phyloP scores from a whole-genome alignment of 768 basidiomycete genomes.

The Cubamyces sp. region DNA sequence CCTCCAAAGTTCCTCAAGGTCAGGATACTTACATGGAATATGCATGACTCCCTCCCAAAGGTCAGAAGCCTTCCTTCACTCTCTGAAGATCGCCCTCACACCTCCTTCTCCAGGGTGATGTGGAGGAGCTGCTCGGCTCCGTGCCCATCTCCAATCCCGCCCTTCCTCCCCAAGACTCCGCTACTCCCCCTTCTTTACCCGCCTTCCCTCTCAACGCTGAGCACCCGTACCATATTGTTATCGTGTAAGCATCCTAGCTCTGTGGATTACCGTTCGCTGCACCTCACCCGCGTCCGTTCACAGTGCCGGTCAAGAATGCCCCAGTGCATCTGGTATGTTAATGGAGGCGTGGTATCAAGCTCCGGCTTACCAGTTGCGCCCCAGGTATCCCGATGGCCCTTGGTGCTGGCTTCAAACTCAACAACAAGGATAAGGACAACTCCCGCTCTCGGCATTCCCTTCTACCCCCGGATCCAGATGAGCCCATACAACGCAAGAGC shows the following conservation, averaged over 20 bases:
- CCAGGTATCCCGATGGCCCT: slow-evolving; percentile 78
- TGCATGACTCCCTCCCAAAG: slow-evolving; percentile 84
- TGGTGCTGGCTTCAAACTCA: slow-evolving; percentile 76
- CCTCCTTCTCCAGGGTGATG: slow-evolving; percentile 58
- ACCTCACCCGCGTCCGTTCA: slow-evolving; percentile 38
- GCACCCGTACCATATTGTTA: slow-evolving; percentile 80
- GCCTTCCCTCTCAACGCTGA: slow-evolving; percentile 50
- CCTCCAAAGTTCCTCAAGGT: slow-evolving; percentile 60
- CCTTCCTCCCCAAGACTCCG: slow-evolving; percentile 24
- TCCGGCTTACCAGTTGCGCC: slow-evolving; percentile 2
- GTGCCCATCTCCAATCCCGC: slow-evolving; percentile 46
- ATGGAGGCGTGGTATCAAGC: not conserved
- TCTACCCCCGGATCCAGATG: slow-evolving; percentile 33
- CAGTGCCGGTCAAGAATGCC: slow-evolving; percentile 79
- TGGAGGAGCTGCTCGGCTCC: slow-evolving; percentile 70
- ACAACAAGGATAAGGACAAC: slow-evolving; percentile 52
- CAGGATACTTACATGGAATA: slow-evolving; percentile 79
- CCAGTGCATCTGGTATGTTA: slow-evolving; percentile 66
- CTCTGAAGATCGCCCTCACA: not conserved
- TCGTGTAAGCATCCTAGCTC: slow-evolving; percentile 57
- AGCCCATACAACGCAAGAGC: slow-evolving; percentile 21
- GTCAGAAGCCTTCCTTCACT: slow-evolving; percentile 37
- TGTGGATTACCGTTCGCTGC: not conserved
- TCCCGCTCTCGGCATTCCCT: slow-evolving; percentile 13
- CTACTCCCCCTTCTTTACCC: slow-evolving; percentile 45